Evolutionary conservation across 2,329 filamentous ascomycete species (phyloP), one percentile per base, ranked within the genome.

Genomic region (Blastomyces percursus): DNA sequence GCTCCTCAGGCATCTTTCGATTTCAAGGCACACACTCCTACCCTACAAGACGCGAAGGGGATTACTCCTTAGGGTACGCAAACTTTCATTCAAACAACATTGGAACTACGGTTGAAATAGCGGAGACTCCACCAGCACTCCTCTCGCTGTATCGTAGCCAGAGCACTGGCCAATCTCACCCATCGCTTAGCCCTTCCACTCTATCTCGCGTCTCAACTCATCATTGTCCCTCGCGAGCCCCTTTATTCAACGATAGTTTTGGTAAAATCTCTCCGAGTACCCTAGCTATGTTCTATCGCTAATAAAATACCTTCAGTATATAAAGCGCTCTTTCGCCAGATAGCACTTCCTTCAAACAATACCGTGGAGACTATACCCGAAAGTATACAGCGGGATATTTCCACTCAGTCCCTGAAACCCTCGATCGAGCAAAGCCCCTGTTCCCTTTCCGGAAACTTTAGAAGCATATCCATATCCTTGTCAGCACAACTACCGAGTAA

Each of bases 101-200:
- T 6, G 42, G 38, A 27, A 55, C 51, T 8, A 21, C 38, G 7
- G 21, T 52, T n/a, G 61, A 65, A 55, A 63, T 65, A 19, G 61
- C 50, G 4, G 61, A 65, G 59, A 65, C 63, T 40, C 63, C 63
- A 7, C n/a, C 16, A 54, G 63, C 61, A 21, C 59, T 19, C 6
- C 55, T 63, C 24, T 38, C 27, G 30, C 38, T 65, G 61, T 52
- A 59, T 19, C n/a, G 56, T 27, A 61, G 61, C 21, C 21, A 59
- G 24, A 44, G 48, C 21, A 35, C 7, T 40, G 19, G 21, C 24
- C 19, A 24, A 27, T 44, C 55, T n/a, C 24, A 27, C 16, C 35
- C 11, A 19, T 24, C 30, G 3, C 32, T 27, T 21, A 21, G 35
- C 44, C 57, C 48, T 11, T 54, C 46, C 30, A 46, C 40, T 46